Evolutionary conservation across 306 rosid genomes (phyloP), one percentile per base, ranked within the genome.

Genomic region (Lotus japonicus): DNA sequence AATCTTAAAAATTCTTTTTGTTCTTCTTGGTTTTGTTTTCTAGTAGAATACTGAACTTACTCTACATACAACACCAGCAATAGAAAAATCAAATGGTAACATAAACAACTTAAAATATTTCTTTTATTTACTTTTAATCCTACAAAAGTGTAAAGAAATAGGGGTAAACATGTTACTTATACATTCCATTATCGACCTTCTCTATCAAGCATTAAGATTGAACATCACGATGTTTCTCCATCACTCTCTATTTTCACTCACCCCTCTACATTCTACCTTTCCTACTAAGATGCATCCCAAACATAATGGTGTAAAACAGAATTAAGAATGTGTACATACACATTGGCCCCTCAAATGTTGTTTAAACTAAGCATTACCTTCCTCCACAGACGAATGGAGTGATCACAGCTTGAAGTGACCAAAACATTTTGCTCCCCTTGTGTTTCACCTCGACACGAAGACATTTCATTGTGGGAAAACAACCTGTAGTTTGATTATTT

Each of bases 361-460:
- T 39, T 15, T 49, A 52, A 77, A 53, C 23, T 52, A 63, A 43
- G 61, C 2, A 31, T 21, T 88, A 91, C 97, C 97, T 88, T 88
- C 90, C 83, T 72, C 95, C 96, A 92, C 16, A 92, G 53, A n/a
- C 95, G 88, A 74, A 89, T 85, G 41, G 95, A 73, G 73, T 59
- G 98, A 69, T 92, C 98, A 5, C 87, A 80, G 78, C 98, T 89
- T 49, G 98, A 92, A 45, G 98, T 85, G 48, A 81, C 89, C 84
- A 89, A 79, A 74, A 87, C 52, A 36, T 82, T 82, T 64, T 82
- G 82, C 48, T 73, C 68, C 62, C 68, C 73, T 55, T 74, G 77
- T 50, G 61, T 41, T 63, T 80, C 73, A 2, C 77, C 83, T 63
- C 83, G 79, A 71, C 55, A 41, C 35, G 79, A 64, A 61, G 85